phyloP scores from a whole-genome alignment of 2,329 filamentous ascomycete genomes.

The Didymellaceae sp. region DNA sequence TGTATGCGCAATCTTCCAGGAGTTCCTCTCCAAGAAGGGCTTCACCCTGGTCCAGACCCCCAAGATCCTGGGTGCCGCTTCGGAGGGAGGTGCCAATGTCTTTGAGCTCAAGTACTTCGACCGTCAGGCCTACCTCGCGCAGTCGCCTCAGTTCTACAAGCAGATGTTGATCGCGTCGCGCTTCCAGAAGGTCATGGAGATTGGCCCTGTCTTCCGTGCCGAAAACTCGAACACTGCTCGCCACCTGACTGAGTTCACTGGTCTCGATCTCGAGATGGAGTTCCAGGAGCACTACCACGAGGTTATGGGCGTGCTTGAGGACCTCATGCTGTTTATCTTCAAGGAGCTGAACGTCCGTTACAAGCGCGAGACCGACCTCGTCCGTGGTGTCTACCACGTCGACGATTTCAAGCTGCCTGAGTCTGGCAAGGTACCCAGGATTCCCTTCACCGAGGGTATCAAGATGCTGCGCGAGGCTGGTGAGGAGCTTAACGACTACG shows the following conservation, averaged over 20 bases:
- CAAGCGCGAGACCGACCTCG: slow-evolving; percentile 72
- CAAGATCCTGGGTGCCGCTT: slow-evolving; percentile 86
- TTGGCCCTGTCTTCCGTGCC: slow-evolving; percentile 83
- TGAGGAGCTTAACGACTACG: slow-evolving; percentile 75
- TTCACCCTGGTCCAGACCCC: slow-evolving; percentile 90
- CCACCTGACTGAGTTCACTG: slow-evolving; percentile 88
- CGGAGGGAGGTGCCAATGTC: slow-evolving; percentile 91
- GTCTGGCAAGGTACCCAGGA: slow-evolving; percentile 74
- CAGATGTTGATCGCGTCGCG: slow-evolving; percentile 83
- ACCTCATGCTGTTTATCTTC: slow-evolving; percentile 80
- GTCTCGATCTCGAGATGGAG: slow-evolving; percentile 89
- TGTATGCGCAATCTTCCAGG: slow-evolving; percentile 73
- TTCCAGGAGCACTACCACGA: slow-evolving; percentile 81
- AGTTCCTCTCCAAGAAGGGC: slow-evolving; percentile 76
- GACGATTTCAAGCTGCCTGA: slow-evolving; percentile 78
- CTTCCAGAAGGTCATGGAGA: slow-evolving; percentile 77
- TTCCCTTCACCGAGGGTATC: slow-evolving; percentile 80
- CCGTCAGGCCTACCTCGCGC: slow-evolving; percentile 78
- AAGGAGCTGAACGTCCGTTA: slow-evolving; percentile 72
- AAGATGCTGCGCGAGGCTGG: slow-evolving; percentile 78
- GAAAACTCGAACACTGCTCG: slow-evolving; percentile 84
- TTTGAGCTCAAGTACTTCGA: slow-evolving; percentile 92
- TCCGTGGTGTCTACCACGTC: slow-evolving; percentile 75
- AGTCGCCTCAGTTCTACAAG: slow-evolving; percentile 87
- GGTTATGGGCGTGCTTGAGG: slow-evolving; percentile 74